Conservation (phyloP, 1,284 basidiomycete genomes). For the Tilletia setariae region DNA sequence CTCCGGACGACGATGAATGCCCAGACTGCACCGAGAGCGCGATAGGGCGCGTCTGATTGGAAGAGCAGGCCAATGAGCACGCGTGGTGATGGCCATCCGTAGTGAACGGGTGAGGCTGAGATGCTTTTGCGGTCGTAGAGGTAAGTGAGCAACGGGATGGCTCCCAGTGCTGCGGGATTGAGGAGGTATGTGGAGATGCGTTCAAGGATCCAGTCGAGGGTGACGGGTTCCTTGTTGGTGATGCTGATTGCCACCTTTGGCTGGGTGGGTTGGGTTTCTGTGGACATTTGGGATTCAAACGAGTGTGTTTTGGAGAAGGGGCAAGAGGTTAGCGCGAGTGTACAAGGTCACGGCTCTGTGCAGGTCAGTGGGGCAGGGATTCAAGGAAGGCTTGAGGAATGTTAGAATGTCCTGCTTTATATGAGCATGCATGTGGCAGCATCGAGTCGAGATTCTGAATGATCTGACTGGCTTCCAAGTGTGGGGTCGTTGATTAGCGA, state of each 20-base stretch:
- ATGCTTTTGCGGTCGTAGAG: constrained; percentile 12
- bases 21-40: neutral
- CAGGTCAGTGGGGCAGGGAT: too few relatives aligned
- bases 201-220: neutral
- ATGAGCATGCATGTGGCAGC: too few relatives aligned
- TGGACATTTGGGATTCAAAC: neutral
- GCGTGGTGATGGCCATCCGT: neutral
- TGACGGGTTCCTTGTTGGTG: constrained; percentile 6
- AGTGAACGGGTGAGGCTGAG: neutral
- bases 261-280: constrained; percentile 6
- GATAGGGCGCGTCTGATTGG: neutral
- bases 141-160: neutral
- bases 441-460: too few relatives aligned
- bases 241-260: neutral
- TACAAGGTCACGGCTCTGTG: too few relatives aligned
- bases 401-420: too few relatives aligned
- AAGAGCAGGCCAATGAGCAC: neutral
- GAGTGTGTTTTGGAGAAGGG: too few relatives aligned
- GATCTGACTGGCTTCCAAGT: too few relatives aligned
- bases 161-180: neutral
- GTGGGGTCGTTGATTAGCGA: too few relatives aligned
- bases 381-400: too few relatives aligned
- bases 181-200: neutral
- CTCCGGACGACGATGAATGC: constrained; percentile 19
- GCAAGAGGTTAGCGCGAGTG: too few relatives aligned